These are phyloP conservation scores for Termitomyces sp. DNA, from an alignment of 768 basidiomycete genomes.

Conservation along the genomic window DNA sequence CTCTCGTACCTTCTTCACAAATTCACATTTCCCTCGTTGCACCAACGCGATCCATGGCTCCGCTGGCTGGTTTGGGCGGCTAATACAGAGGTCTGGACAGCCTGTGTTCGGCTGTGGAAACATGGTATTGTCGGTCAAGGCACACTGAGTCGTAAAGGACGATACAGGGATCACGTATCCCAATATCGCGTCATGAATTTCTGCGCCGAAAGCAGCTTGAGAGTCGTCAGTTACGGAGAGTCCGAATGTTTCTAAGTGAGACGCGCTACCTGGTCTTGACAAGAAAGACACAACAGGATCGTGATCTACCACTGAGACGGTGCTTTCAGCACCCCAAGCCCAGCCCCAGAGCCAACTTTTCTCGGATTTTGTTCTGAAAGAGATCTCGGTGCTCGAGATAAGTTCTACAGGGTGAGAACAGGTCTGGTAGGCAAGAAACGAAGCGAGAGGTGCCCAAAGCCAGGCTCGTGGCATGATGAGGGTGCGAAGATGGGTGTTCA, in stretches of 20 bases:
- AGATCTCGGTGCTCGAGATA: constrained; percentile 11
- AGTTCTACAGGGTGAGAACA: constrained; percentile 24
- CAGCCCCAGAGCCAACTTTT: constrained; percentile 55
- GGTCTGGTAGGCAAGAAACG: constrained; percentile 8
- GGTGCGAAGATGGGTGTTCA: background rate
- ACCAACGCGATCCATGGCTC: constrained; percentile 90
- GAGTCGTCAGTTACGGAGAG: background rate
- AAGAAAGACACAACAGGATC: constrained; percentile 64
- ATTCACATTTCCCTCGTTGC: constrained; percentile 85
- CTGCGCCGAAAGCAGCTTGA: constrained; percentile 68
- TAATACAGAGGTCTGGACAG: constrained; percentile 64
- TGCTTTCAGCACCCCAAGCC: constrained; percentile 64
- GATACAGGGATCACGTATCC: constrained; percentile 71
- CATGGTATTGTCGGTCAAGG: constrained; percentile 20
- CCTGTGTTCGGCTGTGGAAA: constrained; percentile 40
- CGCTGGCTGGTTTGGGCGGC: constrained; percentile 49
- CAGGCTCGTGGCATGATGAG: constrained; percentile 15
- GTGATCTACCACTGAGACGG: constrained; percentile 74
- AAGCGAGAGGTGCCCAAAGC: constrained; percentile 23
- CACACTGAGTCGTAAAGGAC: constrained; percentile 55
- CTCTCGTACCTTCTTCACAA: constrained; percentile 80
- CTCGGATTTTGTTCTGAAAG: constrained; percentile 40
- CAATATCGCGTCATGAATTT: constrained; percentile 59
- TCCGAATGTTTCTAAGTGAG: background rate
- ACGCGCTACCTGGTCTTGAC: constrained; percentile 48